Percentiles rank a stretch among this genome's conserved stretches.
Conservation (phyloP, 2,329 filamentous ascomycete genomes). For the Venturiaceae sp. region DNA sequence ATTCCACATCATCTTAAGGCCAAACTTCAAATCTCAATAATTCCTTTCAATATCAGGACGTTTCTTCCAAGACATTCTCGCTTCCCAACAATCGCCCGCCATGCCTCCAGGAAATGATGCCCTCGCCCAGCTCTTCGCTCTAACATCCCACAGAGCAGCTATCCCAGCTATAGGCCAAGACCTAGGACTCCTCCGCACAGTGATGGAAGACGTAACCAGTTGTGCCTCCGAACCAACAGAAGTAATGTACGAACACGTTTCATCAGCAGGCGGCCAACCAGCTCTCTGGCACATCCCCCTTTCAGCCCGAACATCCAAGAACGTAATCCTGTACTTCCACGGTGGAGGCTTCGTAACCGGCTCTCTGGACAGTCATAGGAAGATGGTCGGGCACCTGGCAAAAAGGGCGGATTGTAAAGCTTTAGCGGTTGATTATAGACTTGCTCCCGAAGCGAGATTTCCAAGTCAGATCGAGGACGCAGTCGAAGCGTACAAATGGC, state of each 20-base stretch:
- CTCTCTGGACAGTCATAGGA: neutral
- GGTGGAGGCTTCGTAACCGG: conserved; percentile 1
- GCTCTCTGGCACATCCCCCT: neutral
- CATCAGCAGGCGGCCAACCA: neutral
- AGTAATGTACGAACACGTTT: neutral
- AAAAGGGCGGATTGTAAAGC: neutral
- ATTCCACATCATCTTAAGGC: too few relatives aligned
- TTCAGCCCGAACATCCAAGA: neutral
- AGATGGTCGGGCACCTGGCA: conserved; percentile 1
- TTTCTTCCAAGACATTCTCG: too few relatives aligned
- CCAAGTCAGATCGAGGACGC: conserved; percentile 4
- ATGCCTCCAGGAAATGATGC: too few relatives aligned
- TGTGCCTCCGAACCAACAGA: neutral
- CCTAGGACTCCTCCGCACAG: too few relatives aligned
- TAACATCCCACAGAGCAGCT: too few relatives aligned
- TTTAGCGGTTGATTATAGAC: neutral
- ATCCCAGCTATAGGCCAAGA: too few relatives aligned
- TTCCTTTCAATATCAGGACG: too few relatives aligned
- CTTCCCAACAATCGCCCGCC: too few relatives aligned
- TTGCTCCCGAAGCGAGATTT: neutral
- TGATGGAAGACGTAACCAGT: too few relatives aligned
- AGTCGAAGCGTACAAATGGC: neutral
- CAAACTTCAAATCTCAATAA: too few relatives aligned
- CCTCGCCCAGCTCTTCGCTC: too few relatives aligned
- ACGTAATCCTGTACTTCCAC: conserved; percentile 6